These are phyloP conservation scores for Aspergillus olivimuriae DNA, from an alignment of 495 filamentous ascomycete species.

Conservation along the genomic window DNA sequence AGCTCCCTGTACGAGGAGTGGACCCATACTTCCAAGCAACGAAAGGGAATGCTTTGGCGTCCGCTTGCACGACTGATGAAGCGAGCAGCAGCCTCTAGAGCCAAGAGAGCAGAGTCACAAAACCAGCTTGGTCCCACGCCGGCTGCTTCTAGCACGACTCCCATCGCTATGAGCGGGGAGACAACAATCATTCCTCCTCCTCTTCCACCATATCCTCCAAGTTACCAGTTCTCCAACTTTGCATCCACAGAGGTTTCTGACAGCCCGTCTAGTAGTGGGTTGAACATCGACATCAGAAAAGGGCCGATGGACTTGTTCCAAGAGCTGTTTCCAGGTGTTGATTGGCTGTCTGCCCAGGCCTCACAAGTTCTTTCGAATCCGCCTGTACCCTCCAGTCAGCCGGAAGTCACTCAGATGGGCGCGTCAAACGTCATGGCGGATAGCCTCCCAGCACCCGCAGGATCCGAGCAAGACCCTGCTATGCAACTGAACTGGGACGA, in stretches of 20 bases:
- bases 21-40: slow-evolving; percentile 45
- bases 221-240: slow-evolving; percentile 1
- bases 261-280: neutral
- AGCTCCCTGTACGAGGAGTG: slow-evolving; percentile 52
- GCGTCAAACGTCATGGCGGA: slow-evolving; percentile 4
- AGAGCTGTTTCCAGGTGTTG: slow-evolving; percentile 26
- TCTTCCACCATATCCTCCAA: slow-evolving; percentile 8
- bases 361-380: neutral
- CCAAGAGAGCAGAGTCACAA: slow-evolving; percentile 24
- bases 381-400: neutral
- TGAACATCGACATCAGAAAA: slow-evolving; percentile 26
- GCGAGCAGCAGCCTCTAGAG: slow-evolving; percentile 45
- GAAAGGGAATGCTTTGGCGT: slow-evolving; percentile 63
- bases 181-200: slow-evolving; percentile 6
- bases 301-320: slow-evolving; percentile 23
- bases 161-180: slow-evolving; percentile 8
- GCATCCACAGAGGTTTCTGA: neutral
- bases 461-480: slow-evolving; percentile 1
- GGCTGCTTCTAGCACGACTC: slow-evolving; percentile 1
- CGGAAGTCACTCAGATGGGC: neutral
- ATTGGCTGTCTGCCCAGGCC: slow-evolving; percentile 19
- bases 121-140: slow-evolving; percentile 15
- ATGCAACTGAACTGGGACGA: slow-evolving; percentile 33
- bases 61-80: slow-evolving; percentile 67
- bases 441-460: slow-evolving; percentile 3